Conservation (phyloP, 148 eudicot genomes). For the Arctostaphylos glauca region DNA sequence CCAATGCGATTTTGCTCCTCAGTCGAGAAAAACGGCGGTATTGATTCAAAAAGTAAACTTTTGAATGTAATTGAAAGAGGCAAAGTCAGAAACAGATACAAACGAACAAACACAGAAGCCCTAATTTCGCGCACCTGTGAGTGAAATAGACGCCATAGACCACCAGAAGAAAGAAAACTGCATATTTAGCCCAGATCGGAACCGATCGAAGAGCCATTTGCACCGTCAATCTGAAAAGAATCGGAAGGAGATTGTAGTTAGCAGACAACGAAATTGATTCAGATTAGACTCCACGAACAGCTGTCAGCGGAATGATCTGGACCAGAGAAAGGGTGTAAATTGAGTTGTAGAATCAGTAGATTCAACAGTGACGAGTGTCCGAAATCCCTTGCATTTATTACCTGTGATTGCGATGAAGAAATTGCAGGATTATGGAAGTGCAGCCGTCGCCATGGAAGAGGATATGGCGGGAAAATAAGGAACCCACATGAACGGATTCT, state of each 20-base stretch:
- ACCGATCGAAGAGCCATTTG: constrained; percentile 15
- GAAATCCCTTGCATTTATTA: background rate
- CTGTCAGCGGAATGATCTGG: background rate
- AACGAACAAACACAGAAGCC: background rate
- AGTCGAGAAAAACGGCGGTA: background rate
- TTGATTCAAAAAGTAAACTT: background rate
- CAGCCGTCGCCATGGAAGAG: background rate
- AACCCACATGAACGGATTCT: background rate
- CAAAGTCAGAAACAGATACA: background rate
- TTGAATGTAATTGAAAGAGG: background rate
- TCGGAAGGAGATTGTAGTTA: background rate
- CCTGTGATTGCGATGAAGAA: constrained; percentile 6
- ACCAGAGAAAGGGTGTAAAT: background rate
- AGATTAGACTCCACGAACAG: background rate
- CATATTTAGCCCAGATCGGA: constrained; percentile 3
- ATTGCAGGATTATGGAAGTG: background rate
- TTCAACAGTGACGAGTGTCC: background rate
- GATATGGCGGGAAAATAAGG: constrained; percentile 7
- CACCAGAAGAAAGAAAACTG: constrained; percentile 17
- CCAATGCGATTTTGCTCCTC: background rate
- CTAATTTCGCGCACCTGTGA: constrained; percentile 28
- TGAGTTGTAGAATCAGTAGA: background rate
- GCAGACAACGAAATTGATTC: background rate
- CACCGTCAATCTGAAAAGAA: constrained; percentile 14
- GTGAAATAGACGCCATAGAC: constrained; percentile 9